Evolutionary conservation across 352 stramenopile genomes (phyloP), one percentile per base, ranked within the genome.

Genomic region (Globisporangium nagaii): DNA sequence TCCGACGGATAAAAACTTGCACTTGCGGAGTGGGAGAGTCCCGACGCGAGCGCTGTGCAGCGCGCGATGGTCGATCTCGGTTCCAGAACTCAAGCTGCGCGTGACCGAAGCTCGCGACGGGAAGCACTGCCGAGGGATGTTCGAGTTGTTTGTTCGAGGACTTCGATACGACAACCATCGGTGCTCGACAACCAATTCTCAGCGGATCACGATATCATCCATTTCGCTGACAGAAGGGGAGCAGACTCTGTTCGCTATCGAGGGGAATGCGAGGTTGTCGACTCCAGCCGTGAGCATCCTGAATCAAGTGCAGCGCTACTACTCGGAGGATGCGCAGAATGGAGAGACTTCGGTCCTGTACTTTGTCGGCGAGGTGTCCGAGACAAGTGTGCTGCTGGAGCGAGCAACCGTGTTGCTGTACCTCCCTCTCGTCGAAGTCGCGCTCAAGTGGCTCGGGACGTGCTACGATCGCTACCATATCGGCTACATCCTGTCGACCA

Each of bases 401-500:
- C 60, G 55, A 27, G 30, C 63, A 9, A 35, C 30, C 12, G 63
- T 67, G 39, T 53, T 60, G 30, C 40, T 86, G 31, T 84, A 63
- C 24, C 71, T 90, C 41, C 75, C 79, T 27, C 57, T 67, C 31
- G 47, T 89, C 5, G 48, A 63, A 42, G 63, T 64, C 10, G 41
- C 81, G 22, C 24, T 87, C 8, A 22, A 55, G 4, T 88, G 75
- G 71, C 13, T 71, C 43, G 47, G 58, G 30, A 55, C 25, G 19
- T 85, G 73, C 30, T 56, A 72, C 20, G 70, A 82, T 31, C 64
- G 56, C 8, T 84, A 74, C 48, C 68, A 84, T 28, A 31, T 90
- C 12, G 82, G 77, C 5, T 89, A 80, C 53, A 69, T 92, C 36
- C 46, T 88, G 39, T 85, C 77, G 27, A 86, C 78, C 24, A 74